A percentile compares a stretch with the other conserved stretches of the same genome.
Evolutionary conservation across 23 red algal species (phyloP).

Genomic region (Gracilaria caudata): DNA sequence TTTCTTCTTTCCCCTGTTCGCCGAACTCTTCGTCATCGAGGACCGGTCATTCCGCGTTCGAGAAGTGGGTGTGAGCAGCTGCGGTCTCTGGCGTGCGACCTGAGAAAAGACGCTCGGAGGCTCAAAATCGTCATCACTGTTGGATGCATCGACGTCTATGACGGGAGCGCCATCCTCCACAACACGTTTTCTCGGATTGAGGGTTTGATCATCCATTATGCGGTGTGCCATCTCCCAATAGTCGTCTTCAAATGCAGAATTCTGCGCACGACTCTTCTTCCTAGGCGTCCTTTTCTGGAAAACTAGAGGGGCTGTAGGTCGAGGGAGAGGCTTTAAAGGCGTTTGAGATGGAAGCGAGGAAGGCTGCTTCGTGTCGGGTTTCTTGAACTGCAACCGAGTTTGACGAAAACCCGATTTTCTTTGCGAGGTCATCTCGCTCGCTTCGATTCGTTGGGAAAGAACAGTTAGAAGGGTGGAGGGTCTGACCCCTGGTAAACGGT

Average conservation of each 20-base stretch:
- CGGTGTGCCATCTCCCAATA: conserved; percentile 2
- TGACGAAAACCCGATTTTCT: neutral
- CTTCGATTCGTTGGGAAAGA: neutral
- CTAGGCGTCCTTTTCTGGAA: neutral
- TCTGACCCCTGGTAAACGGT: neutral
- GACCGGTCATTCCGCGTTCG: conserved; percentile 23
- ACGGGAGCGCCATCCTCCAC: neutral
- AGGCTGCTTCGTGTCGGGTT: neutral
- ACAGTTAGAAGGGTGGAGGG: neutral
- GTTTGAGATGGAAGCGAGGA: neutral
- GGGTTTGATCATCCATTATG: neutral
- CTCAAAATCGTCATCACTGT: conserved; percentile 31
- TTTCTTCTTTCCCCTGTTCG: conserved; percentile 10
- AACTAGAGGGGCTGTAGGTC: conserved; percentile 4
- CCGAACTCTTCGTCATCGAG: conserved; percentile 26
- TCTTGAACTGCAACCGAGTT: conserved; percentile 13
- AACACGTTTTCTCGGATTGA: neutral
- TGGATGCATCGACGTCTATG: neutral
- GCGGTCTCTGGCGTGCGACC: conserved; percentile 12
- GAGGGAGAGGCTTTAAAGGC: conserved; percentile 6
- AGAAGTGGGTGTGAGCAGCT: neutral
- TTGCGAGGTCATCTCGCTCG: neutral
- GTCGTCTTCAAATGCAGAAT: neutral
- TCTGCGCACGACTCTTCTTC: neutral
- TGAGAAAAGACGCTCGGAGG: neutral